Percentiles rank a stretch among this genome's conserved stretches.
Evolutionary conservation across 1,284 basidiomycete species (phyloP).

Genomic region (Papiliotrema laurentii): DNA sequence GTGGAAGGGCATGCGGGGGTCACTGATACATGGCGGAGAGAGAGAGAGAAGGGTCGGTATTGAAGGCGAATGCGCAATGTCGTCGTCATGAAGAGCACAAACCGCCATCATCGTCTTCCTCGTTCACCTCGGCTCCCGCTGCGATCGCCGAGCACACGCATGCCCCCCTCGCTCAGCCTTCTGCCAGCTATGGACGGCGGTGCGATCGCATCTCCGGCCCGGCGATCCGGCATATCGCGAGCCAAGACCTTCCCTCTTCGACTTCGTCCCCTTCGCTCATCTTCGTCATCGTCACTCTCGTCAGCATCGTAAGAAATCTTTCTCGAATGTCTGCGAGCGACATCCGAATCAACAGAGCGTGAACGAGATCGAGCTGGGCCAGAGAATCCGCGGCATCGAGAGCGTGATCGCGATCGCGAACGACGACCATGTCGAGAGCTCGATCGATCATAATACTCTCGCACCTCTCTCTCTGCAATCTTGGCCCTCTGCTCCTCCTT

Average conservation of each 20-base stretch:
- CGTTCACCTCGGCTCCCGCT: not conserved
- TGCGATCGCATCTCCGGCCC: not conserved
- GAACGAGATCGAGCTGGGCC: not conserved
- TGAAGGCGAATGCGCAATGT: not conserved
- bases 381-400: not conserved
- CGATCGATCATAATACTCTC: not conserved
- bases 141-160: not conserved
- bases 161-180: slow-evolving; percentile 4
- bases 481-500: slow-evolving; percentile 15
- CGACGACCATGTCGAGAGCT: not conserved
- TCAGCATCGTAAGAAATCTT: slow-evolving; percentile 6
- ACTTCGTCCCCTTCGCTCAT: slow-evolving; percentile 1
- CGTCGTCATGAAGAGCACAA: not conserved
- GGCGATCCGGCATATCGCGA: not conserved
- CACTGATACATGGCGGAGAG: not conserved
- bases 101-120: not conserved
- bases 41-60: not conserved
- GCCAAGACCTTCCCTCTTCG: slow-evolving; percentile 4
- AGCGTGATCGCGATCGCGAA: not conserved
- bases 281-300: slow-evolving; percentile 4
- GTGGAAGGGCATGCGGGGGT: not conserved
- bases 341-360: not conserved
- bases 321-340: not conserved
- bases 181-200: not conserved
- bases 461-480: not conserved